Percentiles rank a stretch among this genome's conserved stretches.
Conservation (phyloP, 1,284 basidiomycete genomes). For the Polyporus tsugae region DNA sequence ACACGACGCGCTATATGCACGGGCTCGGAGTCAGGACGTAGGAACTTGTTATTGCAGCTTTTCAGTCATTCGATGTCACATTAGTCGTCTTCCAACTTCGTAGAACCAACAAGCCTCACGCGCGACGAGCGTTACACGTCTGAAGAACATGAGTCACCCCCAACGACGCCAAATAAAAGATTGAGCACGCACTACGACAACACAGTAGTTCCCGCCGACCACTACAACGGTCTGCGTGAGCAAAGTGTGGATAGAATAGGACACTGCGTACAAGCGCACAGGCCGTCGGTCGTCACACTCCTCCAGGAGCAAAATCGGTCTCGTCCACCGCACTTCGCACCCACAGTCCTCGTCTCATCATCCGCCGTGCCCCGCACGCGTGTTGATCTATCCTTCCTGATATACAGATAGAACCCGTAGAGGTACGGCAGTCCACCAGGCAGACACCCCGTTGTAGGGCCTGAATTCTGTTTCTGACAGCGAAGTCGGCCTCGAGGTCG, state of each 20-base stretch:
- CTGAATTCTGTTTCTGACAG: neutral
- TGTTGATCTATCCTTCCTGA: constrained; percentile 21
- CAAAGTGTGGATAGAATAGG: too few relatives aligned
- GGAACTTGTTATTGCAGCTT: neutral
- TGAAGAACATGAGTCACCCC: neutral
- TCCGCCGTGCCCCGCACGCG: neutral
- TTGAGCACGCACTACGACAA: neutral
- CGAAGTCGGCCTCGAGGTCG: neutral
- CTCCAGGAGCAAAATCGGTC: neutral
- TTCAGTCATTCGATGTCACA: constrained; percentile 10
- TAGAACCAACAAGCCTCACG: neutral
- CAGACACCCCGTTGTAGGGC: too few relatives aligned
- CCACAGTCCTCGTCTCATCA: neutral
- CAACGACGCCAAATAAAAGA: neutral
- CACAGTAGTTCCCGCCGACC: too few relatives aligned
- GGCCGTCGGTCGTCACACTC: neutral
- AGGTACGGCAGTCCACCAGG: constrained; percentile 16
- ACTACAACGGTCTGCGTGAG: neutral
- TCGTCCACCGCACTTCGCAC: neutral
- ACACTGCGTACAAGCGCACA: neutral
- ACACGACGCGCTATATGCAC: neutral
- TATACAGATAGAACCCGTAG: constrained; percentile 55
- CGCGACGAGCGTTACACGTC: neutral
- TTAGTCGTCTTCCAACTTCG: neutral
- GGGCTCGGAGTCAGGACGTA: neutral